A percentile compares a stretch with the other conserved stretches of the same genome.
These are phyloP conservation scores for Aspergillus sclerotiicarbonarius DNA, from an alignment of 495 filamentous ascomycete species.

Conservation along the genomic window DNA sequence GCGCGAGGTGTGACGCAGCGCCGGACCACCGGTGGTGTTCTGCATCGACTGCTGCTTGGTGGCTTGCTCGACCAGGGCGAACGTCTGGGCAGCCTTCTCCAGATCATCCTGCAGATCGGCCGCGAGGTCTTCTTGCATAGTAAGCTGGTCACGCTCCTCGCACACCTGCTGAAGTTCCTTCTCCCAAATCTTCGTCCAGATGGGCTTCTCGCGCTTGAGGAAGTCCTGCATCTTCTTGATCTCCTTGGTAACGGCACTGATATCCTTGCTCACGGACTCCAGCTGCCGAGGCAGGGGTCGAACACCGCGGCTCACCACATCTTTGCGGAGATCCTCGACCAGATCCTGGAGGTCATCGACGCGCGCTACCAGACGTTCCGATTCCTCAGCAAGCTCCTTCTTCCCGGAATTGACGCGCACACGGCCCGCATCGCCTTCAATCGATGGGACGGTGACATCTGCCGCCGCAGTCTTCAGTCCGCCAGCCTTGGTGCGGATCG, in stretches of 20 bases:
- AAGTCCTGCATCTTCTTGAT: constrained; percentile 95
- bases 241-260: constrained; percentile 74
- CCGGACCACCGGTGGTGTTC: constrained; percentile 40
- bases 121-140: constrained; percentile 89
- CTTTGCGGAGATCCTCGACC: constrained; percentile 95
- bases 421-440: constrained; percentile 71
- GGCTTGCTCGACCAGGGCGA: constrained; percentile 91
- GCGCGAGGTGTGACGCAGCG: constrained; percentile 52
- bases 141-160: constrained; percentile 89
- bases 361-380: constrained; percentile 79
- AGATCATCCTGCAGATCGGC: constrained; percentile 91
- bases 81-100: constrained; percentile 88
- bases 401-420: constrained; percentile 82
- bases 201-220: constrained; percentile 83
- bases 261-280: constrained; percentile 82
- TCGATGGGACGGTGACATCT: constrained; percentile 60
- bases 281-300: constrained; percentile 89
- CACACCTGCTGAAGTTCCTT: constrained; percentile 91
- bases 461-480: constrained; percentile 74
- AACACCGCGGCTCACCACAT: constrained; percentile 90
- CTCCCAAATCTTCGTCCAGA: constrained; percentile 99
- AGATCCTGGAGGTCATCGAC: constrained; percentile 96
- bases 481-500: constrained; percentile 73
- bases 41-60: constrained; percentile 92
- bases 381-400: constrained; percentile 77